A percentile compares a stretch with the other conserved stretches of the same genome.
Conservation (phyloP, 1,284 basidiomycete genomes). For the Puccinia polysora region DNA sequence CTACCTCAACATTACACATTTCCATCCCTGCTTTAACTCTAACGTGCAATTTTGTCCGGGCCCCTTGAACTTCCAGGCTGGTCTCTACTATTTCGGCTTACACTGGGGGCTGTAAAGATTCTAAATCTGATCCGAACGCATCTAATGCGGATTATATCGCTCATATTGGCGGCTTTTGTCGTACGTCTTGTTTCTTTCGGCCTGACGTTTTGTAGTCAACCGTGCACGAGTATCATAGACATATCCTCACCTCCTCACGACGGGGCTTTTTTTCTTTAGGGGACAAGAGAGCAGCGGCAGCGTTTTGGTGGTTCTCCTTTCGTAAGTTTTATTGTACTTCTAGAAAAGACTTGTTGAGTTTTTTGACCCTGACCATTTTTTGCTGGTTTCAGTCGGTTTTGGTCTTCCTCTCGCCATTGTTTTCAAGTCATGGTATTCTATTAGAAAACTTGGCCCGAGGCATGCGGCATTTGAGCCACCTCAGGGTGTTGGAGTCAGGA, state of each 20-base stretch:
- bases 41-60: background rate
- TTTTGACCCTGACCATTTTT: background rate
- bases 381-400: constrained; percentile 21
- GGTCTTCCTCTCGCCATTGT: constrained; percentile 25
- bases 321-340: constrained; percentile 31
- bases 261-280: background rate
- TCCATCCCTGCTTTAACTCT: background rate
- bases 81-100: constrained; percentile 46
- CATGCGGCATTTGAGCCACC: constrained; percentile 40
- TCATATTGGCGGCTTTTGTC: constrained; percentile 46
- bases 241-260: background rate
- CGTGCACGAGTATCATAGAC: background rate
- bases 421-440: constrained; percentile 38
- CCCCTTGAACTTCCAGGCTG: constrained; percentile 34
- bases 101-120: constrained; percentile 47
- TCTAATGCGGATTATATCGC: constrained; percentile 46
- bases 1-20: background rate
- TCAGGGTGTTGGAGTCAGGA: constrained; percentile 21
- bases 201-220: too few species aligned
- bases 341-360: background rate
- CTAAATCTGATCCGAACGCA: constrained; percentile 45
- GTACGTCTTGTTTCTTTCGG: background rate
- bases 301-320: constrained; percentile 48
- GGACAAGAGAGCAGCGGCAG: constrained; percentile 48
- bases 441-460: constrained; percentile 37